phyloP scores from a whole-genome alignment of 2,329 filamentous ascomycete genomes.

The Fusarium buxicola region DNA sequence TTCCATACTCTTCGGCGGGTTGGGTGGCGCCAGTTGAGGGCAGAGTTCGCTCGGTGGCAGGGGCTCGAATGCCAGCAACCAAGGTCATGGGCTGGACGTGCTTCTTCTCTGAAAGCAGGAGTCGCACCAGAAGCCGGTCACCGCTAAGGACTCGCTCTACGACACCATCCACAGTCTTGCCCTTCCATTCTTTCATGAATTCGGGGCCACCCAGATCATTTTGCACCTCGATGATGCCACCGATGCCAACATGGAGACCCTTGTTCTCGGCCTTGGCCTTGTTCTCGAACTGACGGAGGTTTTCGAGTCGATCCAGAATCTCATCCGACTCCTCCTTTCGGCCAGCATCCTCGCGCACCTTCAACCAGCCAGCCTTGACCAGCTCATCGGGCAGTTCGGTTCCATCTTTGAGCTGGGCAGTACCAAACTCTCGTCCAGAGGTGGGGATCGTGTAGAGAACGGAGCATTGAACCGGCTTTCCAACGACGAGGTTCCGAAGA shows the following conservation, averaged over 20 bases:
- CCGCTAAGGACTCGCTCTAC: constrained; percentile 93
- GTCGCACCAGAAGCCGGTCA: constrained; percentile 86
- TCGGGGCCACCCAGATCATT: constrained; percentile 85
- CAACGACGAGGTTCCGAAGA: constrained; percentile 84
- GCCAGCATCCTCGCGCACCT: constrained; percentile 93
- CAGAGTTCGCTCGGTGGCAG: constrained; percentile 87
- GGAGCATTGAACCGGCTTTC: constrained; percentile 87
- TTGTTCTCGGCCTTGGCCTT: constrained; percentile 82
- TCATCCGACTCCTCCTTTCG: constrained; percentile 89
- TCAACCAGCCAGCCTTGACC: constrained; percentile 90
- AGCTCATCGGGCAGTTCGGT: constrained; percentile 82
- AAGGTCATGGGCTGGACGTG: constrained; percentile 91
- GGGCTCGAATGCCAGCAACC: constrained; percentile 88
- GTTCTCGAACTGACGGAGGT: constrained; percentile 80
- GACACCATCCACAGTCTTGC: constrained; percentile 83
- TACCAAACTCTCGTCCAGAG: constrained; percentile 88
- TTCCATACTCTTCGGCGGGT: constrained; percentile 87
- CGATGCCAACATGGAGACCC: constrained; percentile 80
- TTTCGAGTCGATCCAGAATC: constrained; percentile 76
- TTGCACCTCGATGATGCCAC: constrained; percentile 77
- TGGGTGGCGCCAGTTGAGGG: constrained; percentile 83
- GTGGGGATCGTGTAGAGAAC: constrained; percentile 89
- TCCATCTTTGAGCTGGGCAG: constrained; percentile 80
- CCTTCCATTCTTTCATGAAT: constrained; percentile 87
- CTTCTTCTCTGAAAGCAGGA: constrained; percentile 83